Percentiles rank a stretch among this genome's conserved stretches.
phyloP scores from a whole-genome alignment of 139 green algal species.

The Desmodesmus armatus region DNA sequence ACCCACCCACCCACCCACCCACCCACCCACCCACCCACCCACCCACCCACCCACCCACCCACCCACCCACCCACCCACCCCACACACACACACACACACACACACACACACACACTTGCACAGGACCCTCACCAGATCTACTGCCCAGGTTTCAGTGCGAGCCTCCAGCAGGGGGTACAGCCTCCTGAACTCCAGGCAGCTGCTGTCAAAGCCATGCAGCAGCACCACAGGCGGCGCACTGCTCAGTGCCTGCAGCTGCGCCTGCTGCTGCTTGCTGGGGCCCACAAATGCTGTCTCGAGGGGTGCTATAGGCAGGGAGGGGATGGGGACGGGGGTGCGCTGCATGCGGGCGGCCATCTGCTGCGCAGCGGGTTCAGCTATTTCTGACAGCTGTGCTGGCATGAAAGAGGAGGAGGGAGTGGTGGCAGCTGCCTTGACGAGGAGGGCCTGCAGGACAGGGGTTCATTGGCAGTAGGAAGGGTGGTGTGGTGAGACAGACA shows the following conservation, averaged over 20 bases:
- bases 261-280: constrained; percentile 25
- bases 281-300: constrained; percentile 60
- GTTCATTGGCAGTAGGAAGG: no score
- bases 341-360: constrained; percentile 39
- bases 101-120: no score
- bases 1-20: no score
- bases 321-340: constrained; percentile 39
- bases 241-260: constrained; percentile 29
- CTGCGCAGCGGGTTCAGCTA: constrained; percentile 52
- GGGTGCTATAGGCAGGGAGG: not conserved
- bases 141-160: constrained; percentile 72
- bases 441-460: no score
- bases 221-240: constrained; percentile 77
- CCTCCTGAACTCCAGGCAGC: constrained; percentile 88
- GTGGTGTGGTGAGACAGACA: no score
- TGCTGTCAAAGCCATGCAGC: constrained; percentile 92
- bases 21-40: no score
- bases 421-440: not conserved
- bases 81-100: no score
- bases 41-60: no score
- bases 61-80: no score
- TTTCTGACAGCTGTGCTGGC: constrained; percentile 35
- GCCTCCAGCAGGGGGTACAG: constrained; percentile 79
- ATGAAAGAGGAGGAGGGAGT: constrained; percentile 25
- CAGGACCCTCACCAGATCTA: constrained; percentile 83